Evolutionary conservation across 352 stramenopile genomes (phyloP), one percentile per base, ranked within the genome.

Genomic region (Globisporangium emineosum): DNA sequence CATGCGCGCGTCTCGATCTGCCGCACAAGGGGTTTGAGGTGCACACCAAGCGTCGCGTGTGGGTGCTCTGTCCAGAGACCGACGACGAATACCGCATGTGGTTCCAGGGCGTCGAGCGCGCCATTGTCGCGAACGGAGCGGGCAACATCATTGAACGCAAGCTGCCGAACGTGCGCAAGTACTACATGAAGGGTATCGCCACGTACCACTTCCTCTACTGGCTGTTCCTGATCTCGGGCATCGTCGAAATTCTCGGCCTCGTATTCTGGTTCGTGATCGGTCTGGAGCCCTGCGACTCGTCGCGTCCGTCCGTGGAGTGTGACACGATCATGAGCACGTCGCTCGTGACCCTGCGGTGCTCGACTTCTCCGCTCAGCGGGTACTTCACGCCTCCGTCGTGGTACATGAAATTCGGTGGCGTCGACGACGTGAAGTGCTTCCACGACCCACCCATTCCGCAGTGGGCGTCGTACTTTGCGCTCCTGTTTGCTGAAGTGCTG

Each of bases 131-230:
- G 12, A 83, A 73, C 42, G 87, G 87, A 13, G 79, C 84, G 3
- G 83, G 87, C 52, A 95, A 95, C 71, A 89, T 93, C 50, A 91
- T 95, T 50, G 82, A 95, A 58, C 84, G 87, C 43, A 89, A 90
- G 72, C 76, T 95, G 42, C 87, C 87, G 29, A 95, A 95, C 69
- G 87, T 95, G 25, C 84, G 87, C 49, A 92, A 91, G 79, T 95
- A 95, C 76, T 79, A 90, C 61, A 93, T 95, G 84, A 95, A 95
- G 75, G 87, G 87, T 60, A 88, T 85, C 65, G 72, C 72, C 15
- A 85, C 75, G 49, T 95, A 95, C 71, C 87, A 83, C 57, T 56
- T 86, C 7, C 70, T 91, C 25, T 95, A 93, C 73, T 79, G 89
- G 62, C 66, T 93, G 29, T 93, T 93, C 68, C 65, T 95, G 21